Evolutionary conservation across 2,329 filamentous ascomycete species (phyloP).

Genomic region (Verticillium dahliae): DNA sequence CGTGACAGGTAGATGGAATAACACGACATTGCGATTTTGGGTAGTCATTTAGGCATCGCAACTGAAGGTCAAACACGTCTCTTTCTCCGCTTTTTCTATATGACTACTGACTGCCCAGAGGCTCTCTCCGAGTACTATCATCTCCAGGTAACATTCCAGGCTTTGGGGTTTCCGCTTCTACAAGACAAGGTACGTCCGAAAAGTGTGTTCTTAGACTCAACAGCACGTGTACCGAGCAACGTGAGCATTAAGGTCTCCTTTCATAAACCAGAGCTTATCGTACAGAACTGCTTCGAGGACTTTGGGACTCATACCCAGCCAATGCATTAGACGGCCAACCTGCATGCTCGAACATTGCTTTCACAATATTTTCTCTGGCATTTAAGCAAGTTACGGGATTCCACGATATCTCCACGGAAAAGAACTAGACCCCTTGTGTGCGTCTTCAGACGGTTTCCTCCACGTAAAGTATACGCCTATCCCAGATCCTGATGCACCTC

Average conservation of each 20-base stretch:
- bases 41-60: constrained; percentile 25
- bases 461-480: constrained; percentile 17
- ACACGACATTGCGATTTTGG: constrained; percentile 30
- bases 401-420: too few relatives aligned
- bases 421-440: too few relatives aligned
- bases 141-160: constrained; percentile 24
- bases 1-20: constrained; percentile 22
- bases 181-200: constrained; percentile 24
- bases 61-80: constrained; percentile 21
- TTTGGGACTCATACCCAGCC: constrained; percentile 22
- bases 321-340: constrained; percentile 23
- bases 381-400: constrained; percentile 20
- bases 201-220: constrained; percentile 28
- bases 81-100: neutral
- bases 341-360: constrained; percentile 34
- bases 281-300: constrained; percentile 23
- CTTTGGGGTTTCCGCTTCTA: constrained; percentile 25
- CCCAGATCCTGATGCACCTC: constrained; percentile 6
- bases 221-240: constrained; percentile 21
- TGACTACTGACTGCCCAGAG: constrained; percentile 12
- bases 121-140: constrained; percentile 29
- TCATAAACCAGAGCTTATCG: neutral
- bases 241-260: constrained; percentile 13
- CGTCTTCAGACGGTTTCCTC: too few relatives aligned
- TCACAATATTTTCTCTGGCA: constrained; percentile 26